A percentile compares a stretch with the other conserved stretches of the same genome.
Conservation (phyloP, 208 protist species). For the Blechomonas ayalai region DNA sequence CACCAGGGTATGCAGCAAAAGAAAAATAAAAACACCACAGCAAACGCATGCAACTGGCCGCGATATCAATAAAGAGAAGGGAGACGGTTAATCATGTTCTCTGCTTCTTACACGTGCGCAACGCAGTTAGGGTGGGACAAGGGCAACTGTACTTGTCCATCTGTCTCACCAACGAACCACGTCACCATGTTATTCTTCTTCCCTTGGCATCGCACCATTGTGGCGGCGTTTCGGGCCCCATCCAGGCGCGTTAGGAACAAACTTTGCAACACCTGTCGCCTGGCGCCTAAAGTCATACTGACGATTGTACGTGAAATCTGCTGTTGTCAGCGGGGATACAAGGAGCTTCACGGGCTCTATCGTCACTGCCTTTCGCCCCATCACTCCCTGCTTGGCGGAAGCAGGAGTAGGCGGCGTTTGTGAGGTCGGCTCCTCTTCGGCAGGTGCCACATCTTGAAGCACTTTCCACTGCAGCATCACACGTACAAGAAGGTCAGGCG, state of each 20-base stretch:
- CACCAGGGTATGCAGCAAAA: too few relatives aligned
- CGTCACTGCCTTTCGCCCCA: neutral
- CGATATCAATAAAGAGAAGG: neutral
- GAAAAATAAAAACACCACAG: constrained; percentile 2
- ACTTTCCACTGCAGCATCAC: constrained; percentile 82
- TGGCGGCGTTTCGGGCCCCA: constrained; percentile 85
- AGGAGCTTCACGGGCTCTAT: constrained; percentile 9
- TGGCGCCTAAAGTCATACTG: constrained; percentile 72
- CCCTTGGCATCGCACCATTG: constrained; percentile 38
- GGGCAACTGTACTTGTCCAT: too few relatives aligned
- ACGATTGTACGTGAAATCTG: constrained; percentile 70
- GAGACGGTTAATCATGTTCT: constrained; percentile 1
- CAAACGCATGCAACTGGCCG: neutral
- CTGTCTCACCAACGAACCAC: too few relatives aligned
- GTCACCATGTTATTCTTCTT: constrained; percentile 8
- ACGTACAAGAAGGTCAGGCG: constrained; percentile 67
- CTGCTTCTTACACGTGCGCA: neutral
- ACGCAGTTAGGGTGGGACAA: too few relatives aligned
- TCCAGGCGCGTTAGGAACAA: constrained; percentile 82
- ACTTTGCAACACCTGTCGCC: constrained; percentile 75
- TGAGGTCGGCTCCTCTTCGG: constrained; percentile 1
- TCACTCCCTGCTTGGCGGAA: constrained; percentile 5
- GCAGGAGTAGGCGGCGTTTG: neutral
- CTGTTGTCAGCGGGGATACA: constrained; percentile 32
- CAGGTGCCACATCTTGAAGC: constrained; percentile 20